These are phyloP conservation scores for Cornus kousa DNA, from an alignment of 148 eudicot genomes.

Conservation along the genomic window DNA sequence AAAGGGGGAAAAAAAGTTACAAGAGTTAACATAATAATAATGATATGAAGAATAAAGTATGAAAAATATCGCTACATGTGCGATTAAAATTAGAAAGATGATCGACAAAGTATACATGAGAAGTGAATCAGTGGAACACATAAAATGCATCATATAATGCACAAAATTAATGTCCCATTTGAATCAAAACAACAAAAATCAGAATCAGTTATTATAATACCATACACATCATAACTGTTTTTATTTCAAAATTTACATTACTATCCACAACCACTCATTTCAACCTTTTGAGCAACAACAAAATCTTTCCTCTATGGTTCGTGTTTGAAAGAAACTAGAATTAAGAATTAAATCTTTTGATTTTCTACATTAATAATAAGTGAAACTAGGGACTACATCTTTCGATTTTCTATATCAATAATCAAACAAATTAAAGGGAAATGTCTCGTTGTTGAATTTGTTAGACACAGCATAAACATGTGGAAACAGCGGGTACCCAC, in stretches of 20 bases:
- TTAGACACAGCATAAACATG: neutral
- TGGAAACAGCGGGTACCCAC: neutral
- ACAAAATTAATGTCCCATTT: neutral
- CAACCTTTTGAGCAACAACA: too few relatives aligned
- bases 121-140: too few relatives aligned
- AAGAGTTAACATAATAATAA: too few relatives aligned
- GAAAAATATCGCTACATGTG: too few relatives aligned
- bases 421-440: neutral
- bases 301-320: too few relatives aligned
- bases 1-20: too few relatives aligned
- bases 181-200: neutral
- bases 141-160: neutral
- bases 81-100: too few relatives aligned
- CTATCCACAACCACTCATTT: too few relatives aligned
- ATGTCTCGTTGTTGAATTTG: neutral
- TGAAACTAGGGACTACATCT: neutral
- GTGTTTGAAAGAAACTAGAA: neutral
- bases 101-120: too few relatives aligned
- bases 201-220: neutral
- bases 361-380: too few relatives aligned
- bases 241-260: neutral
- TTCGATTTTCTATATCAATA: neutral
- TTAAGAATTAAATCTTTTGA: neutral
- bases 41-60: too few relatives aligned
- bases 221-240: neutral